These are phyloP conservation scores for Metschnikowia cerradonensis DNA, from an alignment of 805 yeast genomes.

Conservation along the genomic window DNA sequence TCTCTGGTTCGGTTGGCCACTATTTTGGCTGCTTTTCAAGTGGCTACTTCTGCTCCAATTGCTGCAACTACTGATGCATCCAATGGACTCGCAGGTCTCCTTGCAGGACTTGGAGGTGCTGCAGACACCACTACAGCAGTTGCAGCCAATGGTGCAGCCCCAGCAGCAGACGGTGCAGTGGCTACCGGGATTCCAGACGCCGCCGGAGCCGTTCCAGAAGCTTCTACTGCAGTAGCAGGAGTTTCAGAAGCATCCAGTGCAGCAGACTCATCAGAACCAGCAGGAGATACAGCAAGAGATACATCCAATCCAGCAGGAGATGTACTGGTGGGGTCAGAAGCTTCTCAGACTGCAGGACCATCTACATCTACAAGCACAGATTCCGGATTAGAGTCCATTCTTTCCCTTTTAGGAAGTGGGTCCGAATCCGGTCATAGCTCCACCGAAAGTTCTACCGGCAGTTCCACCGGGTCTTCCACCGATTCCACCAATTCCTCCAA, in stretches of 20 bases:
- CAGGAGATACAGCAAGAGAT: not conserved
- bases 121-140: not conserved
- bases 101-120: slow-evolving; percentile 5
- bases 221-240: not conserved
- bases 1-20: not conserved
- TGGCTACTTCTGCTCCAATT: slow-evolving; percentile 3
- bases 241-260: not conserved
- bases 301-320: not conserved
- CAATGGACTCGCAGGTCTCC: slow-evolving; percentile 2
- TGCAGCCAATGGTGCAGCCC: not conserved
- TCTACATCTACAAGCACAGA: not conserved
- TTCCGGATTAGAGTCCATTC: not conserved
- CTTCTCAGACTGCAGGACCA: not conserved
- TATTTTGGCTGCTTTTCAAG: not conserved
- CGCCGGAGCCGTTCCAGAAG: not conserved
- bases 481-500: not conserved
- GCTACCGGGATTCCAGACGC: not conserved
- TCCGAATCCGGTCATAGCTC: not conserved
- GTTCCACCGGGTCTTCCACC: too few relatives aligned
- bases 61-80: slow-evolving; percentile 5
- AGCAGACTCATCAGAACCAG: not conserved
- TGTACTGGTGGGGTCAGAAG: not conserved
- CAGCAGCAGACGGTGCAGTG: not conserved
- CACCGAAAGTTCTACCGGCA: too few relatives aligned
- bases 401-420: not conserved